These are phyloP conservation scores for Apiospora koreana DNA, from an alignment of 2,329 filamentous ascomycete genomes.

Conservation along the genomic window DNA sequence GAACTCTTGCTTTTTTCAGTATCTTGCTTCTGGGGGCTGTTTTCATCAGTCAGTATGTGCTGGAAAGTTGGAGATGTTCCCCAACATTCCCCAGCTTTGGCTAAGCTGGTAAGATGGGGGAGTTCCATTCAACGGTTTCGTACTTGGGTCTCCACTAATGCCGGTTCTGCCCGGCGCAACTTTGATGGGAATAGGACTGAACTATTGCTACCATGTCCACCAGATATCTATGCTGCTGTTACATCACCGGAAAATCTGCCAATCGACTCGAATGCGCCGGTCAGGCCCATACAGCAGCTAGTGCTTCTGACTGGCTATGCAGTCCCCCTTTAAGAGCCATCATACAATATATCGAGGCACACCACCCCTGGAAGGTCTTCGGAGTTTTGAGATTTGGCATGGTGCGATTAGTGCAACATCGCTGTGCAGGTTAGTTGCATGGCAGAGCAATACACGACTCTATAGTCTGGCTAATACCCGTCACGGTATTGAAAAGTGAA, in stretches of 20 bases:
- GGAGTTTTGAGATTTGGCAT: not conserved
- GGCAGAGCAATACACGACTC: not conserved
- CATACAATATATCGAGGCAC: not conserved
- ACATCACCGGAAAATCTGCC: not conserved
- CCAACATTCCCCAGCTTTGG: constrained; percentile 2
- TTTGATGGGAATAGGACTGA: not conserved
- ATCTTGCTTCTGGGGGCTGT: too few species aligned
- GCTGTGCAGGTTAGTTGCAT: not conserved
- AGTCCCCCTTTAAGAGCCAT: not conserved
- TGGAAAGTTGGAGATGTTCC: not conserved
- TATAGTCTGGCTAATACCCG: not conserved
- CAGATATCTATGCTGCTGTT: not conserved
- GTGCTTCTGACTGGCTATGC: not conserved
- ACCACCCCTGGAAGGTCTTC: not conserved
- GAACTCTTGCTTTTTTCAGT: not conserved
- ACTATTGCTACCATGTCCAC: not conserved
- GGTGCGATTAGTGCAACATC: not conserved
- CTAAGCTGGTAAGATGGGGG: not conserved
- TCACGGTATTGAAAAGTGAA: not conserved
- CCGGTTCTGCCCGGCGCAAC: not conserved
- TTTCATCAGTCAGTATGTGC: not conserved
- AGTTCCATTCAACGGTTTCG: not conserved
- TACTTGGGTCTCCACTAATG: not conserved
- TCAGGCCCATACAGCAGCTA: too few species aligned
- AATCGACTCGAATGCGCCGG: not conserved